These are phyloP conservation scores for Cladosporium velox DNA, from an alignment of 2,329 filamentous ascomycete species.

Conservation along the genomic window DNA sequence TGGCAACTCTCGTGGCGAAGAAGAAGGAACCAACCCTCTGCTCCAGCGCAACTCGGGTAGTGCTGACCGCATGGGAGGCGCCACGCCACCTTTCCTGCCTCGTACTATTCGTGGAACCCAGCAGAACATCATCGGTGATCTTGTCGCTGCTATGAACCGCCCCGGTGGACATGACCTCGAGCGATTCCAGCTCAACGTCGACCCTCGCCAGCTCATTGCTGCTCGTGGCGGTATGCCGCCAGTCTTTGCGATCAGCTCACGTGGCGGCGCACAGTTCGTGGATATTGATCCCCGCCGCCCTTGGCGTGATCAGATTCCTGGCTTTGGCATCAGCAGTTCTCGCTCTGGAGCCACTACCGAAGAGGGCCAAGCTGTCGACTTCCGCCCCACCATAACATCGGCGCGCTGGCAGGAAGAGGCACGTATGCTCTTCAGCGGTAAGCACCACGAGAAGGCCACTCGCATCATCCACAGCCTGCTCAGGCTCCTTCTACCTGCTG, in stretches of 20 bases:
- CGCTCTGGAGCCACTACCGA: constrained; percentile 51
- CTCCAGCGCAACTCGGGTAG: constrained; percentile 55
- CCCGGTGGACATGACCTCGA: constrained; percentile 3
- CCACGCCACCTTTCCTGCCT: constrained; percentile 14
- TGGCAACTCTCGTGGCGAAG: constrained; percentile 52
- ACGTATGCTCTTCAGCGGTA: constrained; percentile 75
- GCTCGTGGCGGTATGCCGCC: constrained; percentile 11
- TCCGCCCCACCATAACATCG: constrained; percentile 69
- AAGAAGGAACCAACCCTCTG: constrained; percentile 85
- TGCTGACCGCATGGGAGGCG: constrained; percentile 11
- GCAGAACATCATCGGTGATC: constrained; percentile 17
- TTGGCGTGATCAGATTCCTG: constrained; percentile 41
- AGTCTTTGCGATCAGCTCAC: constrained; percentile 11
- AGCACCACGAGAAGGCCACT: constrained; percentile 67
- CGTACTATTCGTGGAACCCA: constrained; percentile 18
- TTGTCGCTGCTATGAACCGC: constrained; percentile 20
- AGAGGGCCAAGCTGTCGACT: constrained; percentile 73
- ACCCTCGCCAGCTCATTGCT: constrained; percentile 14
- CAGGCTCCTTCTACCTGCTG: constrained; percentile 75
- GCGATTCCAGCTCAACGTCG: constrained; percentile 11
- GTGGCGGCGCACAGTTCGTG: constrained; percentile 25
- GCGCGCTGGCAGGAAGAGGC: constrained; percentile 88
- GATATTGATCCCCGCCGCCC: constrained; percentile 33
- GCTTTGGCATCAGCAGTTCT: constrained; percentile 51
- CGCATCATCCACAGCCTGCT: constrained; percentile 70